Evolutionary conservation across 2,329 filamentous ascomycete genomes (phyloP).

Genomic region (Xylariaceae sp.): DNA sequence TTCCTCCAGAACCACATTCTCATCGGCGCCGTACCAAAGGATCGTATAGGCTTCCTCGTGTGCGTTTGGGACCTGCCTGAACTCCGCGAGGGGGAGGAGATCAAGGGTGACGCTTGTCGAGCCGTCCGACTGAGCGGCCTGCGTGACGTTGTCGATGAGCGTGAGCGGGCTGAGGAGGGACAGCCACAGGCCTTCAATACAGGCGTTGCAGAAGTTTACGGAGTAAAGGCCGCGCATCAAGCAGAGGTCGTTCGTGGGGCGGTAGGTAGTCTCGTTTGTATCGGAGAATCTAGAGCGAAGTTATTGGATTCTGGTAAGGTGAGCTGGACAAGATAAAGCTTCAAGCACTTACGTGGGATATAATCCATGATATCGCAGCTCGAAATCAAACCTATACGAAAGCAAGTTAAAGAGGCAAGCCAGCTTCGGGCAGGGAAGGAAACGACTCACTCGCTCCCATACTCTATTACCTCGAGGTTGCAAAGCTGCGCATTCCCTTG

Average conservation of each 20-base stretch:
- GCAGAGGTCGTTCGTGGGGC: conserved; percentile 36
- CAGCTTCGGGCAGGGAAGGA: background rate
- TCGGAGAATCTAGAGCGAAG: conserved; percentile 28
- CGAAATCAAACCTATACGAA: conserved; percentile 28
- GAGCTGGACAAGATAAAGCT: background rate
- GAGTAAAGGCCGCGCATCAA: conserved; percentile 36
- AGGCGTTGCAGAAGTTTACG: conserved; percentile 34
- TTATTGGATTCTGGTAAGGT: background rate
- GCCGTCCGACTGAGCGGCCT: conserved; percentile 22
- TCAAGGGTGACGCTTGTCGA: conserved; percentile 30
- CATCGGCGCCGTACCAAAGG: conserved; percentile 32
- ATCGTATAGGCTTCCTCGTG: conserved; percentile 34
- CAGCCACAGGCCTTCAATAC: conserved; percentile 37
- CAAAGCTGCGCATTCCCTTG: conserved; percentile 37
- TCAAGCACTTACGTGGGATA: conserved; percentile 32
- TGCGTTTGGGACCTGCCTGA: conserved; percentile 28
- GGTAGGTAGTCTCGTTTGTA: conserved; percentile 34
- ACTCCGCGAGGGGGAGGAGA: conserved; percentile 34
- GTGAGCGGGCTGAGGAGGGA: conserved; percentile 31
- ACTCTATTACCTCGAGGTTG: conserved; percentile 36
- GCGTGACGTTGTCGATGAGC: conserved; percentile 34
- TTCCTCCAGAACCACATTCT: conserved; percentile 23
- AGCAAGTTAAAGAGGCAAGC: conserved; percentile 4
- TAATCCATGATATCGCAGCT: conserved; percentile 28
- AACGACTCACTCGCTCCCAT: conserved; percentile 31